Percentiles rank a stretch among this genome's conserved stretches.
phyloP scores from a whole-genome alignment of 495 filamentous ascomycete genomes.

The Parathielavia appendiculata region DNA sequence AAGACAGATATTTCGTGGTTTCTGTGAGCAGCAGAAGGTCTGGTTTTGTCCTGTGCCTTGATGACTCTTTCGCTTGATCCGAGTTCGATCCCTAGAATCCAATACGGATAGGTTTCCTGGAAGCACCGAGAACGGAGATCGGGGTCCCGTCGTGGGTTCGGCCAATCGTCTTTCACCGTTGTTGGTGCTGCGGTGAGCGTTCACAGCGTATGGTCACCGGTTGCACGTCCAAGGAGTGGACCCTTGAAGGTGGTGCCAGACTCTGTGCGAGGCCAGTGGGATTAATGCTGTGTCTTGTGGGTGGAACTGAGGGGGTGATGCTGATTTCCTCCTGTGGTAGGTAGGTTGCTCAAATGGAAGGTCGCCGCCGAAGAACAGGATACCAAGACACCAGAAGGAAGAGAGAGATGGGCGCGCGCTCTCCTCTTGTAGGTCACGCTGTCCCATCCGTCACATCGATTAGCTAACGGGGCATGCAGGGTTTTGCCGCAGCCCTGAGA shows the following conservation, averaged over 20 bases:
- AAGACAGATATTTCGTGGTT: conserved; percentile 1
- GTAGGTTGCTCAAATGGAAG: no score
- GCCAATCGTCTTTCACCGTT: conserved; percentile 37
- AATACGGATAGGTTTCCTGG: conserved; percentile 10
- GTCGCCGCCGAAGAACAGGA: not conserved
- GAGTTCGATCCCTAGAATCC: conserved; percentile 7
- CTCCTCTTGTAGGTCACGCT: conserved; percentile 14
- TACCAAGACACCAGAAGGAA: not conserved
- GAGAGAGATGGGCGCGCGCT: not conserved
- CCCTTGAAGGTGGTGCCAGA: not conserved
- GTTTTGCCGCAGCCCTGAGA: conserved; percentile 10
- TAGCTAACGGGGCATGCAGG: conserved; percentile 11
- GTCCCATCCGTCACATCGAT: conserved; percentile 12
- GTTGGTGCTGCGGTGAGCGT: conserved; percentile 15
- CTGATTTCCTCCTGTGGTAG: no score
- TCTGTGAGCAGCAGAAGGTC: not conserved
- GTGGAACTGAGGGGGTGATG: no score
- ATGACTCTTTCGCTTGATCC: conserved; percentile 24
- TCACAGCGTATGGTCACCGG: conserved; percentile 10
- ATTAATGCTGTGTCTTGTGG: no score
- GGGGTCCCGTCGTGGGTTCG: conserved; percentile 8
- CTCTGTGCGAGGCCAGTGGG: not conserved
- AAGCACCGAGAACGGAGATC: conserved; percentile 38
- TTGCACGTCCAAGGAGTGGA: conserved; percentile 2
- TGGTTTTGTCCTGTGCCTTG: conserved; percentile 10